Evolutionary conservation across 352 stramenopile genomes (phyloP), one percentile per base, ranked within the genome.

Genomic region (Albugo laibachii): DNA sequence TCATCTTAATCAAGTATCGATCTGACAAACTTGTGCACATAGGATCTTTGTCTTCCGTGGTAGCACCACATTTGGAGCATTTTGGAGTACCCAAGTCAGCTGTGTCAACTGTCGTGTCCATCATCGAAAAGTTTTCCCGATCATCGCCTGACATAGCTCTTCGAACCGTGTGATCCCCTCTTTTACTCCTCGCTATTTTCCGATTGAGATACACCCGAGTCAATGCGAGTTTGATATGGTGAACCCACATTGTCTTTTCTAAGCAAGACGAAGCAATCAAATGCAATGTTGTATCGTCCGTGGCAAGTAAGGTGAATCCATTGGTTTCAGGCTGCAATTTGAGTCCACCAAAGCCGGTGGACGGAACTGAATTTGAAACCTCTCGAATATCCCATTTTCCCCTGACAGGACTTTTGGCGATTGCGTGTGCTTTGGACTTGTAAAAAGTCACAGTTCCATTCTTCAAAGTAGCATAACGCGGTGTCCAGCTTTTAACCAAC

Each of bases 401-500:
- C 36, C 78, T 72, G 43, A 79, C 59, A 45, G 80, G 78, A 37
- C 84, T 74, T 53, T 85, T 84, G 37, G 70, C 75, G 27, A 92
- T 56, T 13, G 78, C 78, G 27, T 92, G 78, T 24, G 78, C 80
- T 59, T 91, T 91, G 58, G 65, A 78, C 64, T 87, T 88, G 69
- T 88, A 92, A 21, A 86, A 69, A 11, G 75, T 78, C 21, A 92
- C 48, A 11, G 69, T 82, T 45, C 71, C 62, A 57, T 87, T 83
- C 59, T 85, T 68, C 36, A 92, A 57, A 53, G 75, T 92, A 45
- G 87, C 83, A 58, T 92, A 92, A 2, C 78, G 75, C 37, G 73
- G 75, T 38, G 71, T 86, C 78, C 78, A 92, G 62, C 73, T 87
- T 65, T 88, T 88, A 43, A 92, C 78, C 50, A 92, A 74, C 62